These are phyloP conservation scores for Asterionellopsis glacialis DNA, from an alignment of 108 stramenopile species.

Conservation along the genomic window DNA sequence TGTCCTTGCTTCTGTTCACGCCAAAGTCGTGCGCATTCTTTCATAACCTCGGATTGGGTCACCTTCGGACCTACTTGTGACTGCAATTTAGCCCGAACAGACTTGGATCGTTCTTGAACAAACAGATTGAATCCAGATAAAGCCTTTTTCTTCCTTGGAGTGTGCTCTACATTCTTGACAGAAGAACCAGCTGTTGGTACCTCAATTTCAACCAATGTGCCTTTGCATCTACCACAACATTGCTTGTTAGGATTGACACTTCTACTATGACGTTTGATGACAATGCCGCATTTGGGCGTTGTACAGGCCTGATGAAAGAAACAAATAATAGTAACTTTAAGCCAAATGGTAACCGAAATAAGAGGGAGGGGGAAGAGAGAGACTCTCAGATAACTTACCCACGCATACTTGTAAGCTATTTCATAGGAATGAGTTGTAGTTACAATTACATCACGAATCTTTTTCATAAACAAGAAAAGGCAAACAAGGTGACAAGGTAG, in stretches of 20 bases:
- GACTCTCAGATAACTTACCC: conserved; percentile 23
- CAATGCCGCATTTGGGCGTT: conserved; percentile 31
- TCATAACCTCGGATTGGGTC: conserved; percentile 71
- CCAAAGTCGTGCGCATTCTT: conserved; percentile 70
- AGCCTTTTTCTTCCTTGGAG: conserved; percentile 44
- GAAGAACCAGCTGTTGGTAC: conserved; percentile 21
- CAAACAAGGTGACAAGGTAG: neutral
- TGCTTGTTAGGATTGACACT: conserved; percentile 54
- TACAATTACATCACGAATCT: conserved; percentile 55
- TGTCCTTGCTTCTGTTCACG: conserved; percentile 29
- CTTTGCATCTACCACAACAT: conserved; percentile 64
- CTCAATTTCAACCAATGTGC: conserved; percentile 64
- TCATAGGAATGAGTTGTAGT: conserved; percentile 82
- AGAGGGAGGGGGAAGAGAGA: too few relatives aligned
- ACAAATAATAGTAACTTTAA: too few relatives aligned
- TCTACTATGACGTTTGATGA: conserved; percentile 67
- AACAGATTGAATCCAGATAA: conserved; percentile 62
- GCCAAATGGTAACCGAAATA: too few relatives aligned
- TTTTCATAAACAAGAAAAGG: neutral
- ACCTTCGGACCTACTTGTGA: conserved; percentile 30
- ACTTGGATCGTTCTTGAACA: conserved; percentile 52
- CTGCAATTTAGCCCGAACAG: conserved; percentile 34
- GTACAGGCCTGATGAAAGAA: conserved; percentile 27
- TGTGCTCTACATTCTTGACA: conserved; percentile 12
- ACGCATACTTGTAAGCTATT: conserved; percentile 74